Evolutionary conservation across 2,329 filamentous ascomycete species (phyloP).

Genomic region (Trichocomaceae sp.): DNA sequence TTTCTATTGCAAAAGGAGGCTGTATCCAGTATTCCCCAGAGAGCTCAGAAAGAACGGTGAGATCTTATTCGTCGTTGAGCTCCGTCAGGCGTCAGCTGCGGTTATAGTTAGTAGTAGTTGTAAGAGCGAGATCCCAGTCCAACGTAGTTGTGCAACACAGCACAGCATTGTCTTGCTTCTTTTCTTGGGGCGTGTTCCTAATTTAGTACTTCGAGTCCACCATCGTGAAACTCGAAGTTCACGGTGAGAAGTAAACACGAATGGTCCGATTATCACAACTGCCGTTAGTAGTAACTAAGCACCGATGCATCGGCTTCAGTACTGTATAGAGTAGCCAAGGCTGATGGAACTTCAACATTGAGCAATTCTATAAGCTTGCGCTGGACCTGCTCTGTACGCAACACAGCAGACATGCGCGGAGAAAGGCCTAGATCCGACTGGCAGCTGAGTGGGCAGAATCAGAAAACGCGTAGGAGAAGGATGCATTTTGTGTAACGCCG

Average conservation of each 20-base stretch:
- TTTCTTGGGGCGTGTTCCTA: neutral
- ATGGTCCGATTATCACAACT: neutral
- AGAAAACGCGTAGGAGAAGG: neutral
- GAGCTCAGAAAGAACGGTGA: neutral
- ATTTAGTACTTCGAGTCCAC: conserved; percentile 4
- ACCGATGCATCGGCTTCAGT: neutral
- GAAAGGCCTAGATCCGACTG: neutral
- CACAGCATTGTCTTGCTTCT: neutral
- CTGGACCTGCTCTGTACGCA: neutral
- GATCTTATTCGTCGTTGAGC: neutral
- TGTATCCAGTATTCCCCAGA: neutral
- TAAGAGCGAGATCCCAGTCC: neutral
- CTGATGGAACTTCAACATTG: neutral
- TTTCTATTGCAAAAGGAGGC: neutral
- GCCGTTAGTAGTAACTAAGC: neutral
- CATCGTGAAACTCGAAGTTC: neutral
- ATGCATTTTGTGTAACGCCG: neutral
- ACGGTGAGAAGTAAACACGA: neutral
- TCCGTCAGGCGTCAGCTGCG: neutral
- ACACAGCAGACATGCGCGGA: neutral
- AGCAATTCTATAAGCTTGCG: neutral
- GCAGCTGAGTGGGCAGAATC: neutral
- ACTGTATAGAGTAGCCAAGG: neutral
- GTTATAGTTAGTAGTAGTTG: neutral
- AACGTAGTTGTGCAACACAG: neutral